Conservation (phyloP, 306 rosid species). For the Datisca glomerata region DNA sequence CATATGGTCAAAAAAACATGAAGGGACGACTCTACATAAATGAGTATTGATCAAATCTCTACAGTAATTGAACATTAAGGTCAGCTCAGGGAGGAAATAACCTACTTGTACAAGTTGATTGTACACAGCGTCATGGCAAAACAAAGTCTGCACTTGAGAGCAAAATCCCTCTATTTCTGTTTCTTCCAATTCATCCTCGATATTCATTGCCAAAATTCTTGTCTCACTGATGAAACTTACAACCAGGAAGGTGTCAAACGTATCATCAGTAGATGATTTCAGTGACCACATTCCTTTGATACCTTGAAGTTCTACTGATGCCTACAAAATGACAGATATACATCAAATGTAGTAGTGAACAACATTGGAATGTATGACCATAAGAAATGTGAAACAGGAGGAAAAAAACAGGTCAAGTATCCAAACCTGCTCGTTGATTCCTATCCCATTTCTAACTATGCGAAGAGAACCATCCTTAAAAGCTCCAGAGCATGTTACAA, state of each 20-base stretch:
- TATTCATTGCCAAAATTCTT: constrained; percentile 90
- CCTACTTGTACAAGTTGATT: constrained; percentile 95
- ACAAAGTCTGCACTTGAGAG: constrained; percentile 86
- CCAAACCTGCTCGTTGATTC: constrained; percentile 90
- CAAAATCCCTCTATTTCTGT: constrained; percentile 92
- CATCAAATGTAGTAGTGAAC: neutral
- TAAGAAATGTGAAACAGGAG: neutral
- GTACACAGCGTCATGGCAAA: constrained; percentile 86
- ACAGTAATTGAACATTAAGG: neutral
- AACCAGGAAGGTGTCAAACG: constrained; percentile 80
- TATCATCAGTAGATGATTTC: constrained; percentile 89
- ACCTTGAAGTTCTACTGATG: constrained; percentile 98
- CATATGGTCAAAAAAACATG: too few species aligned
- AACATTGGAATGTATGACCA: neutral
- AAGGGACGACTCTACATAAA: too few species aligned
- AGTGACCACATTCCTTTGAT: constrained; percentile 99
- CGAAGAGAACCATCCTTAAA: constrained; percentile 99
- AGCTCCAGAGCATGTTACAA: constrained; percentile 98
- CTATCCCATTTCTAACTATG: constrained; percentile 84
- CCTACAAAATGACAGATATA: constrained; percentile 36
- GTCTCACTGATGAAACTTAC: constrained; percentile 96
- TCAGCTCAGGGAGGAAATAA: constrained; percentile 12
- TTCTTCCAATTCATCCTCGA: constrained; percentile 92
- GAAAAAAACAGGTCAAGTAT: constrained; percentile 2
- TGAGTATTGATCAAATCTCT: neutral